Base-by-base conservation (phyloP, 495 filamentous ascomycete species). In the Hypoxylon cercidicola region DNA sequence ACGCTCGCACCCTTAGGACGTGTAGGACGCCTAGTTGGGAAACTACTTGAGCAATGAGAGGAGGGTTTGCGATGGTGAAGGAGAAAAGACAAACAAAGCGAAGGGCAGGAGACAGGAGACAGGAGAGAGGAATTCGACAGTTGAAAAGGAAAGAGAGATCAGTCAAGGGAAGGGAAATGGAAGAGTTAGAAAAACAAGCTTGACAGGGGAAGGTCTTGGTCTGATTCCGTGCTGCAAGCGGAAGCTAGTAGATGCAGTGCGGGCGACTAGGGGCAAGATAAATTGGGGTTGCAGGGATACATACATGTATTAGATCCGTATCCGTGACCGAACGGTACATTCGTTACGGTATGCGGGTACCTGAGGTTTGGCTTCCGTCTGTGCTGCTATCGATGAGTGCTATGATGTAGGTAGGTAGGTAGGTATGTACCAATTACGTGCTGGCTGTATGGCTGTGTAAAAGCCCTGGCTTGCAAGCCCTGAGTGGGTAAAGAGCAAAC, bases 211-310 rank as follows among this genome's bases (percentile, higher is more conserved):
- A 18, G 25, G 23, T 20, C 58, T 32, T 32, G 30, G 30, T 9
- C 30, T 32, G 30, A 32, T 56, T 68, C 65, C 65, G 60, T 63
- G 55, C 60, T 64, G 64, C 60, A 68, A 60, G 65, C 60, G 65
- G 65, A 64, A 64, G 43, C 59, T 62, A 62, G 28, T 58, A 40
- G 53, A 58, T 25, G 55, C 18, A 55, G 35, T 44, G 37, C 48
- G 46, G 39, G 30, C 50, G 60, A 60, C 46, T 55, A 57, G 59
- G 65, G 60, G 60, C 28, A 32, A 34, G 44, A 64, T 68, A 68
- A 64, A 68, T 68, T 68, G 65, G 53, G 55, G 39, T 49, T 55
- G 50, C 65, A 60, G 55, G 65, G 65, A 68, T 64, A 55, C n/a
- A n/a, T n/a, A n/a, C n/a, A 6, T 7, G 50, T 52, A 64, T 68